Evolutionary conservation across 129 eudicot genomes (phyloP).

Genomic region (Chrysanthemum makinoi): DNA sequence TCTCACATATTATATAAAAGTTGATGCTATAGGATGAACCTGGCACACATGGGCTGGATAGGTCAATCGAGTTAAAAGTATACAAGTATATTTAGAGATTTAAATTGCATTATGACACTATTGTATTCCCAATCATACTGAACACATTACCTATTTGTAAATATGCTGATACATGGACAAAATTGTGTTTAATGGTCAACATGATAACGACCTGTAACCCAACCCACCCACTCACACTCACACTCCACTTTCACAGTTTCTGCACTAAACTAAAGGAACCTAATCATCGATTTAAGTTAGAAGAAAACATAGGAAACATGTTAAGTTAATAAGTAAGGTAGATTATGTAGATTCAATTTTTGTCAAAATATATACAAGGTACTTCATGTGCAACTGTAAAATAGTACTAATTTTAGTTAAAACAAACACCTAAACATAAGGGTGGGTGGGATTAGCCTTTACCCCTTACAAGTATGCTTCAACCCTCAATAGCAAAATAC

Average conservation of each 20-base stretch:
- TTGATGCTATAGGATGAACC: too few relatives aligned
- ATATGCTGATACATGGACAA: too few relatives aligned
- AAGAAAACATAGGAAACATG: neutral
- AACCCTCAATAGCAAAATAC: slow-evolving; percentile 16
- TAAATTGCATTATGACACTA: too few relatives aligned
- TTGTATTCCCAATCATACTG: too few relatives aligned
- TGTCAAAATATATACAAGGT: too few relatives aligned
- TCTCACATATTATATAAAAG: too few relatives aligned
- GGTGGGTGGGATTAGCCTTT: slow-evolving; percentile 15
- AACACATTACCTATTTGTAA: too few relatives aligned
- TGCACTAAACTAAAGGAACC: neutral
- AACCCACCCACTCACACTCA: neutral
- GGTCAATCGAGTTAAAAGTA: too few relatives aligned
- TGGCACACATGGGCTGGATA: too few relatives aligned
- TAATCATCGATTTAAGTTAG: neutral
- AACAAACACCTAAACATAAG: slow-evolving; percentile 15
- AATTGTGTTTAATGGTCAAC: too few relatives aligned
- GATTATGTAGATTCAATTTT: neutral
- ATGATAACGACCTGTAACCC: too few relatives aligned
- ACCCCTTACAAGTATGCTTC: slow-evolving; percentile 8
- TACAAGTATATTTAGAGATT: too few relatives aligned
- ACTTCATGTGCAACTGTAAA: neutral
- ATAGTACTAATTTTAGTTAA: slow-evolving; percentile 12
- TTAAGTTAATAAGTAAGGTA: neutral
- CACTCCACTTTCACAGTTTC: neutral